Evolutionary conservation across 108 stramenopile genomes (phyloP).

Genomic region (Mayamaea pseudoterrestris): DNA sequence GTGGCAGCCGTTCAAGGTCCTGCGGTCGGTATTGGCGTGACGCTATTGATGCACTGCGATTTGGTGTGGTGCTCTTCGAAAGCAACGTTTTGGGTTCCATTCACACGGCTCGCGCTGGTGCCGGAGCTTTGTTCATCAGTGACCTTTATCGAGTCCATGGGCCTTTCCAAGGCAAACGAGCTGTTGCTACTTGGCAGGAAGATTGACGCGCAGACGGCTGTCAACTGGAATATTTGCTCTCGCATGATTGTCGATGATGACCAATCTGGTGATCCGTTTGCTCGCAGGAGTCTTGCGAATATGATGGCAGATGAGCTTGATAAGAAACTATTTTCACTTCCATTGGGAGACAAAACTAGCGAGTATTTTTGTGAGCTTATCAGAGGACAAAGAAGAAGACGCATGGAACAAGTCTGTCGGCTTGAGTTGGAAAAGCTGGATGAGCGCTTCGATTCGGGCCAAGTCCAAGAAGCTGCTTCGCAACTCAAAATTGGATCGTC

Average conservation of each 20-base stretch:
- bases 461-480: conserved; percentile 11
- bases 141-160: conserved; percentile 29
- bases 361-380: conserved; percentile 10
- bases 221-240: conserved; percentile 28
- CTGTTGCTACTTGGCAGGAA: conserved; percentile 30
- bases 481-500: conserved; percentile 11
- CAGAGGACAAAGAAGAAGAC: conserved; percentile 2
- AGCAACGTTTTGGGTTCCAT: conserved; percentile 53
- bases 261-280: conserved; percentile 10
- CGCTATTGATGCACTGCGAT: conserved; percentile 37
- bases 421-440: conserved; percentile 14
- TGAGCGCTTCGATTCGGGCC: conserved; percentile 19
- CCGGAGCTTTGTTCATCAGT: conserved; percentile 39
- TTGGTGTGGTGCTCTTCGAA: conserved; percentile 19
- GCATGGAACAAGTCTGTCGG: conserved; percentile 11
- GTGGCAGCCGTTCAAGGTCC: conserved; percentile 54
- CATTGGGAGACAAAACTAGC: conserved; percentile 11
- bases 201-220: conserved; percentile 25
- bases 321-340: conserved; percentile 11
- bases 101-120: conserved; percentile 37
- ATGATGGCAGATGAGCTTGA: conserved; percentile 16
- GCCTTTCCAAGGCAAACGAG: conserved; percentile 31
- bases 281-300: conserved; percentile 15
- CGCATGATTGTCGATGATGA: conserved; percentile 9
- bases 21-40: conserved; percentile 46